A percentile compares a stretch with the other conserved stretches of the same genome.
Evolutionary conservation across 1,284 basidiomycete genomes (phyloP).

Genomic region (Puccinia polysora): DNA sequence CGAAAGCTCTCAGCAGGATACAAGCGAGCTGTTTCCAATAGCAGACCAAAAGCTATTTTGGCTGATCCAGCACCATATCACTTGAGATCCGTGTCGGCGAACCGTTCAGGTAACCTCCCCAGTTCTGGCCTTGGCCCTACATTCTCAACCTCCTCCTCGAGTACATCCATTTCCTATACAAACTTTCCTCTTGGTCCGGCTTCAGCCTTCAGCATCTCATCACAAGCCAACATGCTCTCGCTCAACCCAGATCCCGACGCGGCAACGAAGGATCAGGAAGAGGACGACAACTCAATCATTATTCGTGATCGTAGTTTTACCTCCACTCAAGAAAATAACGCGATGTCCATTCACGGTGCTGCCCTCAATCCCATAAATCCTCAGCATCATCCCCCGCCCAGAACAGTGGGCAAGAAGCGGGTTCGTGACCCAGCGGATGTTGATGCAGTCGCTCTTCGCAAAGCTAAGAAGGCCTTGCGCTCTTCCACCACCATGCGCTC

Average conservation of each 20-base stretch:
- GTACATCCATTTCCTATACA: background rate
- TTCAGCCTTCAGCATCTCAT: background rate
- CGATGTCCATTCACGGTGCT: no score
- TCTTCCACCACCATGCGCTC: background rate
- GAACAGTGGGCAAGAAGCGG: background rate
- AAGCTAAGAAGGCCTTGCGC: conserved; percentile 20
- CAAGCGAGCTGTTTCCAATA: conserved; percentile 38
- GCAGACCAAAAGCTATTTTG: conserved; percentile 18
- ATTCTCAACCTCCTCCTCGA: background rate
- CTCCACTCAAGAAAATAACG: conserved; percentile 3
- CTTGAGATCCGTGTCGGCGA: conserved; percentile 1
- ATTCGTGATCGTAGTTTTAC: conserved; percentile 23
- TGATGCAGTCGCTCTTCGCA: conserved; percentile 13
- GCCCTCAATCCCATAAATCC: background rate
- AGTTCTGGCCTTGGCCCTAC: background rate
- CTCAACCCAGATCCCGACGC: background rate
- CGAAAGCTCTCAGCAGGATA: conserved; percentile 36
- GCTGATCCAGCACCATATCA: conserved; percentile 15
- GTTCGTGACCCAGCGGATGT: conserved; percentile 5
- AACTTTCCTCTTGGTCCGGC: background rate
- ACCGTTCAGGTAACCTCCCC: background rate
- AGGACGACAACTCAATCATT: conserved; percentile 29
- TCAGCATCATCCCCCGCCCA: background rate
- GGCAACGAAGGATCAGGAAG: background rate
- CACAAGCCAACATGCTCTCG: background rate